These are phyloP conservation scores for Brassica juncea DNA, from an alignment of 345 rosid genomes.

Conservation along the genomic window DNA sequence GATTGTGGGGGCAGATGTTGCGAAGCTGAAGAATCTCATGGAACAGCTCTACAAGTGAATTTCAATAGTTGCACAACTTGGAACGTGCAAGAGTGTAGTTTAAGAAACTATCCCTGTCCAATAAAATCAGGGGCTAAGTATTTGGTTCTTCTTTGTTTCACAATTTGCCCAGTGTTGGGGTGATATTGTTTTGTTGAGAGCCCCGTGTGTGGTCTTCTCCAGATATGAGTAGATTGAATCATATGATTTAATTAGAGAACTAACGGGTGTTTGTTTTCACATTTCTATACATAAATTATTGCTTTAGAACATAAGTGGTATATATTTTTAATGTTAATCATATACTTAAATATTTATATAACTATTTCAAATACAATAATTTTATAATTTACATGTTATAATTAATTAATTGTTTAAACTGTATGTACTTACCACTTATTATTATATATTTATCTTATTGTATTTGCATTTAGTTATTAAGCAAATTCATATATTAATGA, in stretches of 20 bases:
- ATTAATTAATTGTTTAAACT: too few species aligned
- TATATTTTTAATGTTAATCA: too few species aligned
- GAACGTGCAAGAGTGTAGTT: neutral
- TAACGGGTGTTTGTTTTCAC: too few species aligned
- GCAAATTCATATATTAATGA: too few species aligned
- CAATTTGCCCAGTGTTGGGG: neutral
- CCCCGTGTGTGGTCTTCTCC: neutral
- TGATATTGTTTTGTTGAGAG: neutral
- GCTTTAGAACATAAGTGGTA: too few species aligned
- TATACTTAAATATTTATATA: too few species aligned
- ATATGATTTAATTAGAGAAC: neutral
- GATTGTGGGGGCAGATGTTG: slow-evolving; percentile 70
- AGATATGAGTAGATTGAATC: neutral
- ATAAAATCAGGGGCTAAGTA: neutral
- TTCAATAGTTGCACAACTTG: slow-evolving; percentile 13
- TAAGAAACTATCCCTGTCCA: neutral
- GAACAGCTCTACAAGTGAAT: slow-evolving; percentile 61
- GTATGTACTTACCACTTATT: too few species aligned
- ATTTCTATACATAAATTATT: too few species aligned
- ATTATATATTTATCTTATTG: too few species aligned
- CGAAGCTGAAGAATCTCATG: slow-evolving; percentile 56
- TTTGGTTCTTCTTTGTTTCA: neutral
- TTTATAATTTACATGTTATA: too few species aligned
- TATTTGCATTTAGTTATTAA: too few species aligned
- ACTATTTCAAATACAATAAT: too few species aligned